Percentiles rank a stretch among this genome's conserved stretches.
These are phyloP conservation scores for Arthrobotrys pseudoclavata DNA, from an alignment of 2,329 filamentous ascomycete species.

Conservation along the genomic window DNA sequence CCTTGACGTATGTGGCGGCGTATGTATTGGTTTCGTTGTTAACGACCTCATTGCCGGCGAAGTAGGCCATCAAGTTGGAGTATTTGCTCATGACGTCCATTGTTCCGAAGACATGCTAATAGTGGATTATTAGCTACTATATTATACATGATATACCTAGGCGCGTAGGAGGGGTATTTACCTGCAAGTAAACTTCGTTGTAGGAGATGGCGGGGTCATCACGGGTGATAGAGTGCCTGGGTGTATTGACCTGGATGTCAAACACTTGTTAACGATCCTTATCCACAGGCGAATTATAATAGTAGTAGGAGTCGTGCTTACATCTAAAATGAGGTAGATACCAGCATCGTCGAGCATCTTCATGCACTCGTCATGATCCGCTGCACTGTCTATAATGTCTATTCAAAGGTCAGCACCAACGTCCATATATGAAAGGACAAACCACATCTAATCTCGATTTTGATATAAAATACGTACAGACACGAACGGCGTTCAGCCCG, in stretches of 20 bases:
- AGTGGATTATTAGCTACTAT: not conserved
- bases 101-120: constrained; percentile 80
- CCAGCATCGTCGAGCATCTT: constrained; percentile 80
- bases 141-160: not conserved
- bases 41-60: constrained; percentile 85
- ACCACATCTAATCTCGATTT: not conserved
- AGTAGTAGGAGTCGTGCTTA: constrained; percentile 75
- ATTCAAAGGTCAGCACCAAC: constrained; percentile 43
- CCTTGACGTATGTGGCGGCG: constrained; percentile 81
- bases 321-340: constrained; percentile 92
- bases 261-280: constrained; percentile 15
- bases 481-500: constrained; percentile 89
- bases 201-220: constrained; percentile 80
- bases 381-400: constrained; percentile 87
- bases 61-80: constrained; percentile 87
- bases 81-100: constrained; percentile 87
- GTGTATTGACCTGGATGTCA: constrained; percentile 65
- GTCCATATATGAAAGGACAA: not conserved
- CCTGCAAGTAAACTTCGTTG: constrained; percentile 87
- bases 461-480: constrained; percentile 69
- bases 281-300: not conserved
- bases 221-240: constrained; percentile 88
- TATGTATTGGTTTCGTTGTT: constrained; percentile 77
- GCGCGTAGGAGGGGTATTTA: not conserved
- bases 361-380: constrained; percentile 89